Conservation (phyloP, 345 rosid genomes). For the Noccaea bulbosa region DNA sequence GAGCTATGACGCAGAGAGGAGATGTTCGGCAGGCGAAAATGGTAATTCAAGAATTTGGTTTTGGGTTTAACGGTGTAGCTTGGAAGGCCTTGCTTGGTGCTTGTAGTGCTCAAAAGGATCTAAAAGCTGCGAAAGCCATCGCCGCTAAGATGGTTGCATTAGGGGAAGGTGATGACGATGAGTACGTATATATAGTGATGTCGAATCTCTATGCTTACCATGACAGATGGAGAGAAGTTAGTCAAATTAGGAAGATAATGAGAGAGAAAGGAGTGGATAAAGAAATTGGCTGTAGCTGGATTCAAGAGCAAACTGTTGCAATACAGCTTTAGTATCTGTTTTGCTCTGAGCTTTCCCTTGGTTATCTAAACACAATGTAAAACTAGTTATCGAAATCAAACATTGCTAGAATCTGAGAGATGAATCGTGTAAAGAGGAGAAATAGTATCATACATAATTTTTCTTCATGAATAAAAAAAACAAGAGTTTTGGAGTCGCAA, state of each 20-base stretch:
- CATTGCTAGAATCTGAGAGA: conserved; percentile 16
- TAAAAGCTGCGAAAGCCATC: conserved; percentile 39
- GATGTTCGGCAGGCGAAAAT: conserved; percentile 49
- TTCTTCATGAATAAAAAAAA: conserved; percentile 14
- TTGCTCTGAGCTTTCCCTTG: not conserved
- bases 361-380: conserved; percentile 6
- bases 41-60: conserved; percentile 55
- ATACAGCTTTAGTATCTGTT: not conserved
- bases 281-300: conserved; percentile 75
- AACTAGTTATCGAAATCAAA: conserved; percentile 6
- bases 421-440: conserved; percentile 19
- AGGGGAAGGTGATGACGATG: conserved; percentile 61
- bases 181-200: conserved; percentile 63
- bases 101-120: conserved; percentile 54
- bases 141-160: conserved; percentile 41
- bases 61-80: conserved; percentile 49
- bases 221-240: conserved; percentile 65
- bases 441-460: conserved; percentile 17
- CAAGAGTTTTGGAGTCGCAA: conserved; percentile 26
- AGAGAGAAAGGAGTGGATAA: conserved; percentile 56
- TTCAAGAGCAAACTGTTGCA: conserved; percentile 47
- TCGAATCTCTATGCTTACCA: conserved; percentile 63
- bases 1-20: conserved; percentile 65
- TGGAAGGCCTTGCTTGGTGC: conserved; percentile 84
- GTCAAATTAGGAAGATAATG: conserved; percentile 67